Evolutionary conservation across 2,329 filamentous ascomycete species (phyloP).

Genomic region (Colletotrichum ledebouriae): DNA sequence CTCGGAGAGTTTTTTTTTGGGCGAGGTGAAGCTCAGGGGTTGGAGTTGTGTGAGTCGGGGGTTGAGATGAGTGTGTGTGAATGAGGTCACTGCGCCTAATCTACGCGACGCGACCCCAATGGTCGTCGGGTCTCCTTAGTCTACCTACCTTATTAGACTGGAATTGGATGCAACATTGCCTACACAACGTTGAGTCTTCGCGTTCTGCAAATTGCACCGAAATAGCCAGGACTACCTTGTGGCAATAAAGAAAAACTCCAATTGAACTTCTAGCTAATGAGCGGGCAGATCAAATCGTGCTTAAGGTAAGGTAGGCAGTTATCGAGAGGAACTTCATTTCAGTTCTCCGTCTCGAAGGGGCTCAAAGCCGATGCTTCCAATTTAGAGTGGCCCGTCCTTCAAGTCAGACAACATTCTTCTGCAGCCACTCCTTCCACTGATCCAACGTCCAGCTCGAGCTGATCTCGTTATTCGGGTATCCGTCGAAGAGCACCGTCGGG

Average conservation of each 20-base stretch:
- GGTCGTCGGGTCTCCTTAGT: neutral
- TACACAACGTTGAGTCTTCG: too few relatives aligned
- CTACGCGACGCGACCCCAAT: conserved; percentile 25
- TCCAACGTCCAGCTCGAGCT: conserved; percentile 82
- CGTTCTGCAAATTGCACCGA: too few relatives aligned
- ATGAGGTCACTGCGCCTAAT: conserved; percentile 35
- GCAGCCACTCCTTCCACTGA: conserved; percentile 89
- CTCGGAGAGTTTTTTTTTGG: neutral
- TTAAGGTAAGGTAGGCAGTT: too few relatives aligned
- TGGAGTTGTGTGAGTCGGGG: conserved; percentile 24
- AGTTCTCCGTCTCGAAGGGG: neutral
- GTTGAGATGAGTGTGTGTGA: conserved; percentile 29
- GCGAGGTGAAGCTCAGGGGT: neutral
- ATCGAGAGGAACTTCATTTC: too few relatives aligned
- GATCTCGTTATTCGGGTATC: conserved; percentile 83
- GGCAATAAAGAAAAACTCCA: too few relatives aligned
- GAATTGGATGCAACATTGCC: neutral
- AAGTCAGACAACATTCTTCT: conserved; percentile 63
- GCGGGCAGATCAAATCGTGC: too few relatives aligned
- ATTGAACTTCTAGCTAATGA: too few relatives aligned
- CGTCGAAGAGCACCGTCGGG: conserved; percentile 90
- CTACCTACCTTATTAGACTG: neutral
- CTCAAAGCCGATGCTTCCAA: conserved; percentile 23
- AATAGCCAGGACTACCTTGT: too few relatives aligned
- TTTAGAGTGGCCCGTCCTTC: neutral